Base-by-base conservation (phyloP, 2,329 filamentous ascomycete species). In the Xylaria sp. region DNA sequence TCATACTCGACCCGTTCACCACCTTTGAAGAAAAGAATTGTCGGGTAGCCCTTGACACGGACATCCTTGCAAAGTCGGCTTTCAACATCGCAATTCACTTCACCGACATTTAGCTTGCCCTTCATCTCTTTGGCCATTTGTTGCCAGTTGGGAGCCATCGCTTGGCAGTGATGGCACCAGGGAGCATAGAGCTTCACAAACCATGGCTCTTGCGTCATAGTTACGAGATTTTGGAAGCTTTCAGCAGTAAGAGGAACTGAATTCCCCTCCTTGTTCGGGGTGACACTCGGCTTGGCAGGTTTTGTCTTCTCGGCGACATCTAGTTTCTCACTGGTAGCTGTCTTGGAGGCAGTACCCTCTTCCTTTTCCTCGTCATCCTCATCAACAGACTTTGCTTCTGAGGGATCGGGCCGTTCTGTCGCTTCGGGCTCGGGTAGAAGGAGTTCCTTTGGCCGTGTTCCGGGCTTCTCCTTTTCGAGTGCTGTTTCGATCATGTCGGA, bases 171-270 rank as follows among this genome's bases (percentile, higher is more conserved):
- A 74, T 91, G 90, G 80, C 96, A 99, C 96, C 95, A 98, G 5
- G 96, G 97, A 21, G 93, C 94, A 79, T 98, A 98, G 79, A 99
- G 98, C 81, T 99, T 99, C 85, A 99, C 90, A 78, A 99, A 98
- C 96, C 96, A 99, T 5, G 94, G 91, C 71, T 98, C 94, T 71
- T 92, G 89, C 0, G 93, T 94, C 79, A 91, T 92, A 2, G 93
- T 97, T 55, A 99, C 94, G 44, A 91, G 84, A 66, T 88, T 90
- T 78, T 97, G 91, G 83, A 99, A 99, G 71, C 85, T 93, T 78
- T 98, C 94, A 0, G 92, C 91, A 1, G 90, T 94, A 61, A 99
- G 86, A 6, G 90, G 82, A 40, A 93, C 85, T 6, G 93, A 97
- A 18, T 87, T 84, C 6, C 96, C 96, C 48, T 91, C 85, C 3